Base-by-base conservation (phyloP, 176 grass and related monocot species). In the Lolium rigidum region DNA sequence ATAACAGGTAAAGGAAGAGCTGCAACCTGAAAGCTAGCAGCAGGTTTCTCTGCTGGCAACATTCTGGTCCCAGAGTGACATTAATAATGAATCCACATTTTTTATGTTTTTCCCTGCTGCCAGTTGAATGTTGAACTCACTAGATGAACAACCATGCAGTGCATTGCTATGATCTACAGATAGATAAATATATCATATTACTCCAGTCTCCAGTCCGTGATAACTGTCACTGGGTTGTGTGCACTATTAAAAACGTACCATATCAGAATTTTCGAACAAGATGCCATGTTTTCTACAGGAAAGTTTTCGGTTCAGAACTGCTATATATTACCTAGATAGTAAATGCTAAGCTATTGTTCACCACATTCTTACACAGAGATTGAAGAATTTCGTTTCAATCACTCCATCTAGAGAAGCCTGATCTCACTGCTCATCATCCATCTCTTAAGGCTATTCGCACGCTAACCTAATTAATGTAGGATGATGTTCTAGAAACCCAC, bases 321-420 rank as follows among this genome's bases (percentile, higher is more conserved):
- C 39, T 5, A 41, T 41, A 41, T 41, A 41, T 39, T 54, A 26
- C 26, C 56, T 20, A 15, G 26, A 44, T 80, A 47, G 4, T 28
- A 77, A 52, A 77, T 64, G 47, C 46, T 37, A 48, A 9, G 52
- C 28, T 83, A 73, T n/a, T 56, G n/a, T n/a, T 68, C 31, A 44
- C 35, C 80, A 21, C 47, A 41, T 39, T 39, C 25, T 69, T 72
- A 43, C 54, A 38, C 80, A 26, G 28, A 6, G 50, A 22, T 38
- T 21, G 46, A 5, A 72, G 38, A 72, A 46, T 12, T 71, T 56
- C 48, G 26, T 55, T 82, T 52, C 64, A 22, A 28, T 28, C 26
- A 28, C 38, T 83, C n/a, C 50, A 71, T 65, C 14, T 58, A 48
- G 14, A 10, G 22, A 64, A 58, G 10, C 11, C 49, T 39, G 47